Evolutionary conservation across 2,329 filamentous ascomycete species (phyloP).

Genomic region (Raffaelea arxii): DNA sequence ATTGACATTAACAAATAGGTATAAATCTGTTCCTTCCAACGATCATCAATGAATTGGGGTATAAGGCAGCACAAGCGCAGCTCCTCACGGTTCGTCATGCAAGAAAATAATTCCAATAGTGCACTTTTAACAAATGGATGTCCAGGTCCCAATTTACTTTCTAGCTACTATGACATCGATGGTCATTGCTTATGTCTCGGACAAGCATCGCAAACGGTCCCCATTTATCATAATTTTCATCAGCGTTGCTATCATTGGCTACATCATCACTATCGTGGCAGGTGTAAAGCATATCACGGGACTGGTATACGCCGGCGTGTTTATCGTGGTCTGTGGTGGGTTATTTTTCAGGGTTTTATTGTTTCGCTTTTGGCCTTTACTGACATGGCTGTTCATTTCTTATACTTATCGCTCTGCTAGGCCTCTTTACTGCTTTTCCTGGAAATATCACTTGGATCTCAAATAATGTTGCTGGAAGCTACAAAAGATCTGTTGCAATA

Average conservation of each 20-base stretch:
- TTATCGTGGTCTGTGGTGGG: not conserved
- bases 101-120: not conserved
- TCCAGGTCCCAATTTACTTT: not conserved
- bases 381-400: not conserved
- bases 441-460: not conserved
- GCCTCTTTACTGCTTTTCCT: not conserved
- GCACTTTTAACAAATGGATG: not conserved
- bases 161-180: not conserved
- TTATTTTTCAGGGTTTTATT: too few species aligned
- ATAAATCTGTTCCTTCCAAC: not conserved
- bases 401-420: too few species aligned
- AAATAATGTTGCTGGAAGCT: not conserved
- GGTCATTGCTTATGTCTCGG: not conserved
- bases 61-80: not conserved
- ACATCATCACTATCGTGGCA: not conserved
- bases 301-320: not conserved
- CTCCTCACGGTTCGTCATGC: not conserved
- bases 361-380: too few species aligned
- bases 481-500: not conserved
- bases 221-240: not conserved
- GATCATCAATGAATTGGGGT: not conserved
- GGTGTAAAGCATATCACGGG: not conserved
- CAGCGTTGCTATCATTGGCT: not conserved
- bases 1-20: not conserved
- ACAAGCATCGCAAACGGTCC: not conserved